A percentile compares a stretch with the other conserved stretches of the same genome.
phyloP scores from a whole-genome alignment of 805 yeast species.

The Starmera pachycereana region DNA sequence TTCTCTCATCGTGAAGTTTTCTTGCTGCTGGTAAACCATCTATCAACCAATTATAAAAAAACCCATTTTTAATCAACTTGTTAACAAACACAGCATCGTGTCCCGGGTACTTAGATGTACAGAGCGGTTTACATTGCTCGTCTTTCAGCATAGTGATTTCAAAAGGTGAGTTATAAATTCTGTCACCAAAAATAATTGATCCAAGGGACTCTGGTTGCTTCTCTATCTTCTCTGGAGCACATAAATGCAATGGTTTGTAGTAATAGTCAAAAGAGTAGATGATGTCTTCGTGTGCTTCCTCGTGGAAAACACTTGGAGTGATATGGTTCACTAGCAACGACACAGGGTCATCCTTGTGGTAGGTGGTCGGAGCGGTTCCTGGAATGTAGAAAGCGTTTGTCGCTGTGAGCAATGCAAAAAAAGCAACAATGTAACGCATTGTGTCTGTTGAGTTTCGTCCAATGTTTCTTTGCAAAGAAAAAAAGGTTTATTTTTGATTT shows the following conservation, averaged over 20 bases:
- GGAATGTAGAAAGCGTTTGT: conserved; percentile 73
- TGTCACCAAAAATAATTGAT: conserved; percentile 87
- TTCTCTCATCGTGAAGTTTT: conserved; percentile 42
- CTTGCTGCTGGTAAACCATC: conserved; percentile 94
- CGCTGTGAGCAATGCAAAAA: conserved; percentile 4
- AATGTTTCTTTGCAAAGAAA: background rate
- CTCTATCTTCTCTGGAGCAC: conserved; percentile 43
- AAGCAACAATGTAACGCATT: background rate
- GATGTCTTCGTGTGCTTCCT: conserved; percentile 36
- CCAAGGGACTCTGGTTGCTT: conserved; percentile 88
- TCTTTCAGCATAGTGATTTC: conserved; percentile 69
- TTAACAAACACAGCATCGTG: conserved; percentile 68
- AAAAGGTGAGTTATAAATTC: conserved; percentile 90
- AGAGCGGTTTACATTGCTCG: conserved; percentile 56
- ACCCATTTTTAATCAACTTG: conserved; percentile 71
- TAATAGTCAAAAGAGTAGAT: conserved; percentile 78
- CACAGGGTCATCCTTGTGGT: conserved; percentile 58
- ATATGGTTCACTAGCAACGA: conserved; percentile 83
- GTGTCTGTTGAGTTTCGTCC: background rate
- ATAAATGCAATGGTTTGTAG: conserved; percentile 73
- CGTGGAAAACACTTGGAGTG: conserved; percentile 57
- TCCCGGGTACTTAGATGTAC: conserved; percentile 47
- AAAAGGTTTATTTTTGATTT: too few species aligned
- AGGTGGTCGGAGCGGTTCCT: conserved; percentile 93
- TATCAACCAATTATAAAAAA: conserved; percentile 82